A percentile compares a stretch with the other conserved stretches of the same genome.
Conservation (phyloP, 2,329 filamentous ascomycete genomes). For the Nemania sp. region DNA sequence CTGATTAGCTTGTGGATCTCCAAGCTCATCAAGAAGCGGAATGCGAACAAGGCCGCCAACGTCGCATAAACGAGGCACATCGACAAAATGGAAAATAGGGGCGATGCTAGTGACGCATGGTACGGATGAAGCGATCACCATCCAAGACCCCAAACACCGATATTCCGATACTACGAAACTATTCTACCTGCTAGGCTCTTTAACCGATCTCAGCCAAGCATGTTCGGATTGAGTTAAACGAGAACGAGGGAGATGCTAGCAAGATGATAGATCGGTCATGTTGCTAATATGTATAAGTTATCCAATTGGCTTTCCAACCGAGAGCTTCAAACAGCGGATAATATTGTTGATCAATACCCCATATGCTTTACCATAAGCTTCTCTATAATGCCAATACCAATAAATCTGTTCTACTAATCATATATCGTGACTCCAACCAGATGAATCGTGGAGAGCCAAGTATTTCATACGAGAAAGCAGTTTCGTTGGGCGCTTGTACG, state of each 20-base stretch:
- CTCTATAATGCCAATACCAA: conserved; percentile 48
- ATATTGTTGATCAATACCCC: conserved; percentile 44
- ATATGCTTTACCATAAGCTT: conserved; percentile 46
- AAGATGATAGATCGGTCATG: conserved; percentile 20
- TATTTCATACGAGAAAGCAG: background rate
- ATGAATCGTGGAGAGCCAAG: background rate
- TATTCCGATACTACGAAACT: conserved; percentile 41
- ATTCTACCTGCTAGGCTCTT: conserved; percentile 36
- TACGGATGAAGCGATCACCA: conserved; percentile 35
- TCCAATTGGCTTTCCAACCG: conserved; percentile 39
- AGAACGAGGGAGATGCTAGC: conserved; percentile 35
- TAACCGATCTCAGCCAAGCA: conserved; percentile 38
- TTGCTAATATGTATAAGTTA: conserved; percentile 29
- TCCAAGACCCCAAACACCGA: conserved; percentile 41
- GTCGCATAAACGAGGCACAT: conserved; percentile 40
- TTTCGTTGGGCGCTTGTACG: background rate
- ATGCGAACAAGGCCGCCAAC: conserved; percentile 46
- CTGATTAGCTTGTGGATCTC: conserved; percentile 50
- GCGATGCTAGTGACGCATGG: conserved; percentile 17
- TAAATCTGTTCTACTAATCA: conserved; percentile 38
- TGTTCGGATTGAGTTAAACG: conserved; percentile 36
- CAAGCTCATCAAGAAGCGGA: conserved; percentile 47
- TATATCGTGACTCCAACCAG: background rate
- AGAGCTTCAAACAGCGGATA: conserved; percentile 41
- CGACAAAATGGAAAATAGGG: conserved; percentile 27